Percentiles rank a stretch among this genome's conserved stretches.
Evolutionary conservation across 192 early-diverging fungal genomes (phyloP).

Genomic region (Coemansia sp.): DNA sequence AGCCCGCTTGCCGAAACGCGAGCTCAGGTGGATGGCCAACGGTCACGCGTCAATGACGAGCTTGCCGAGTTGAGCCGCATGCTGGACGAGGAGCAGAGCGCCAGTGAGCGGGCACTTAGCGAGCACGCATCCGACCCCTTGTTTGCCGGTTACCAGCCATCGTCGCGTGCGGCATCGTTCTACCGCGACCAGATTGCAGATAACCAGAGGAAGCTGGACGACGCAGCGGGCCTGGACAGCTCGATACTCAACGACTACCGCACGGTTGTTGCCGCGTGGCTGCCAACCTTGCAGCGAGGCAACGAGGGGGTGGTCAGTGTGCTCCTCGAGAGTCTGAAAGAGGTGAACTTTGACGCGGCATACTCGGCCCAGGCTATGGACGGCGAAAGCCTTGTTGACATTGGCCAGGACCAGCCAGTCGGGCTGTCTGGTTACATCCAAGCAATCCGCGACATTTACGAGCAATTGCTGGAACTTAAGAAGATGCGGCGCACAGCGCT

Average conservation of each 20-base stretch:
- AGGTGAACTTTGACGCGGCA: constrained; percentile 35
- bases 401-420: constrained; percentile 42
- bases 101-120: constrained; percentile 73
- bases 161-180: constrained; percentile 63
- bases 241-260: constrained; percentile 50
- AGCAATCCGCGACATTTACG: constrained; percentile 35
- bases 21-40: constrained; percentile 63
- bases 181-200: constrained; percentile 75
- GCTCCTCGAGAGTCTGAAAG: constrained; percentile 47
- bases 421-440: constrained; percentile 44
- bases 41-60: constrained; percentile 59
- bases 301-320: constrained; percentile 52
- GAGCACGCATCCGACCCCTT: constrained; percentile 67
- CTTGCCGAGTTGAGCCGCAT: constrained; percentile 64
- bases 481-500: constrained; percentile 51
- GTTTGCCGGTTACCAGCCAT: constrained; percentile 82
- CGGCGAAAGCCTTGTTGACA: constrained; percentile 62
- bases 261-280: constrained; percentile 43
- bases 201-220: constrained; percentile 73
- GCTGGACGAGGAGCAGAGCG: constrained; percentile 85
- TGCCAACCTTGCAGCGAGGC: constrained; percentile 40
- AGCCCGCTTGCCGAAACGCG: constrained; percentile 59
- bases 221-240: constrained; percentile 65
- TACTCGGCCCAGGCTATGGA: constrained; percentile 14
- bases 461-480: constrained; percentile 41